These are phyloP conservation scores for Coemansia sp. DNA, from an alignment of 192 early-diverging fungal species.

Conservation along the genomic window DNA sequence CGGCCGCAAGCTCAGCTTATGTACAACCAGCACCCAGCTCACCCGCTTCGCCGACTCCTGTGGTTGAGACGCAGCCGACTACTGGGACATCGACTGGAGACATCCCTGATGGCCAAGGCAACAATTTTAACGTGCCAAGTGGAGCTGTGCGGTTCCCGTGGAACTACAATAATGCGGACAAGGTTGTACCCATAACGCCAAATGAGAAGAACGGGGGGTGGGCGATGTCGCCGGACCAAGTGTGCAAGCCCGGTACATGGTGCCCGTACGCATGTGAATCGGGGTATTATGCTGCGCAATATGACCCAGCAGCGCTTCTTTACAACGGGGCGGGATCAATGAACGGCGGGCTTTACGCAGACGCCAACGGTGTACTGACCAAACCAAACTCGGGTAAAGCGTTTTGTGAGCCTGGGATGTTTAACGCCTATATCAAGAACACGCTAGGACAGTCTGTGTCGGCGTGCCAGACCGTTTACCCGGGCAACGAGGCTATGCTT, in stretches of 20 bases:
- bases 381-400: constrained; percentile 37
- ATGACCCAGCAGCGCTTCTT: constrained; percentile 27
- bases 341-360: constrained; percentile 48
- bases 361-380: constrained; percentile 24
- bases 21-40: neutral
- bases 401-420: constrained; percentile 40
- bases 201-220: constrained; percentile 33
- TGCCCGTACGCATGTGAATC: constrained; percentile 51
- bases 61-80: neutral
- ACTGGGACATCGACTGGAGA: neutral
- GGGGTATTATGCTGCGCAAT: constrained; percentile 52
- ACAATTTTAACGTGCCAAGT: constrained; percentile 30
- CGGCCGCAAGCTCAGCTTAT: constrained; percentile 1
- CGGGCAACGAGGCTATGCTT: constrained; percentile 54
- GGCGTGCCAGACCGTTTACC: constrained; percentile 53
- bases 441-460: constrained; percentile 42
- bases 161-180: constrained; percentile 43
- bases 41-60: neutral
- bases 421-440: constrained; percentile 38
- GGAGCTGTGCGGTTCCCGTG: constrained; percentile 49
- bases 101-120: constrained; percentile 49
- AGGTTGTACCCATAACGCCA: constrained; percentile 47
- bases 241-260: constrained; percentile 32
- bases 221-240: constrained; percentile 56
- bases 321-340: constrained; percentile 47